A percentile compares a stretch with the other conserved stretches of the same genome.
Evolutionary conservation across 352 stramenopile genomes (phyloP).

Genomic region (Plasmopara viticola): DNA sequence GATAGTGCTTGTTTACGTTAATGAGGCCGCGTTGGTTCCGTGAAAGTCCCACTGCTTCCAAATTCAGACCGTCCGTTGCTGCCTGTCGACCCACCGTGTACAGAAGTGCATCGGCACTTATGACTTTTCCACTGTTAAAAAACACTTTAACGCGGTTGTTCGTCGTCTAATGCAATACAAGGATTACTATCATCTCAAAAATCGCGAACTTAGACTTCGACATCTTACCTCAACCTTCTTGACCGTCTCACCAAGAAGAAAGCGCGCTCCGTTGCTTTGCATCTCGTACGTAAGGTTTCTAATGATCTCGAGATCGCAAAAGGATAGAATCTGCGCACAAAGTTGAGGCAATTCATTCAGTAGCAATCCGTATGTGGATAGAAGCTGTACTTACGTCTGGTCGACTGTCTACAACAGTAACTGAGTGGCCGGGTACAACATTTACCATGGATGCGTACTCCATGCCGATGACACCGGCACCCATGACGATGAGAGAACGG

Average conservation of each 20-base stretch:
- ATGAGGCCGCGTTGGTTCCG: slow-evolving; percentile 77
- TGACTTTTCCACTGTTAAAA: slow-evolving; percentile 69
- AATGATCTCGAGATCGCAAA: slow-evolving; percentile 83
- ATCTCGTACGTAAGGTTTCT: slow-evolving; percentile 87
- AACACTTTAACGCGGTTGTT: slow-evolving; percentile 56
- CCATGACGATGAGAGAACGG: slow-evolving; percentile 73
- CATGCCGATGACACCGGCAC: slow-evolving; percentile 86
- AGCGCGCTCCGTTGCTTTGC: slow-evolving; percentile 82
- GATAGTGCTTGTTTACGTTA: slow-evolving; percentile 84
- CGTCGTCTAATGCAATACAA: slow-evolving; percentile 30
- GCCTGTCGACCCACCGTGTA: slow-evolving; percentile 79
- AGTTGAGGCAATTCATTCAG: not conserved
- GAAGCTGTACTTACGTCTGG: slow-evolving; percentile 38
- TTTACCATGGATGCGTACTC: slow-evolving; percentile 90
- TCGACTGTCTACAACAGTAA: slow-evolving; percentile 82
- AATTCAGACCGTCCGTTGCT: slow-evolving; percentile 73
- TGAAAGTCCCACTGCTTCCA: slow-evolving; percentile 73
- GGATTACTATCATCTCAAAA: not conserved
- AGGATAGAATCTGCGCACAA: slow-evolving; percentile 59
- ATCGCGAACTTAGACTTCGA: not conserved
- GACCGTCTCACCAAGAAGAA: slow-evolving; percentile 76
- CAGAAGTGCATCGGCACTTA: slow-evolving; percentile 64
- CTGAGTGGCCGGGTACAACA: slow-evolving; percentile 76
- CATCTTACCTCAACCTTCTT: slow-evolving; percentile 51
- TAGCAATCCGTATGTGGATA: not conserved